A percentile compares a stretch with the other conserved stretches of the same genome.
These are phyloP conservation scores for Plenodomus lindquistii DNA, from an alignment of 2,329 filamentous ascomycete species.

Conservation along the genomic window DNA sequence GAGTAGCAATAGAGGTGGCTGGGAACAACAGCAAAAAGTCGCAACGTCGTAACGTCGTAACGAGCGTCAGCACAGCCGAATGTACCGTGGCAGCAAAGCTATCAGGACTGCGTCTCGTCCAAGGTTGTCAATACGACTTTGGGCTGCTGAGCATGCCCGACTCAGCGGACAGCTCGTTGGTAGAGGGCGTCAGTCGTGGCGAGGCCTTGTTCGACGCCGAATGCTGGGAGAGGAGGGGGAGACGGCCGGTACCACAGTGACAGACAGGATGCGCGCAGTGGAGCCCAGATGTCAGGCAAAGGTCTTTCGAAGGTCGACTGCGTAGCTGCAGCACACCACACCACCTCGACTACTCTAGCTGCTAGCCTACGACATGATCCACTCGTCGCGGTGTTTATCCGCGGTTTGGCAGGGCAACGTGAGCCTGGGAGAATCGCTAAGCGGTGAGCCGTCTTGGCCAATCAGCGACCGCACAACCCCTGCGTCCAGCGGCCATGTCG, in stretches of 20 bases:
- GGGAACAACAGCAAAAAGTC: conserved; percentile 15
- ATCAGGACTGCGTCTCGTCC: conserved; percentile 23
- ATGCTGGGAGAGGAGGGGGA: conserved; percentile 1
- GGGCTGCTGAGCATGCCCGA: conserved; percentile 35
- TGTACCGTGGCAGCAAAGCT: conserved; percentile 10
- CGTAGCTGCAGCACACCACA: conserved; percentile 22
- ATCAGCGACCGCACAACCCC: conserved; percentile 15
- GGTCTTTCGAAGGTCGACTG: conserved; percentile 15
- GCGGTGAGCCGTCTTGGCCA: conserved; percentile 24
- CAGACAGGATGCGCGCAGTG: conserved; percentile 7
- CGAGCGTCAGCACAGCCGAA: conserved; percentile 22
- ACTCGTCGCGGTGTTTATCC: conserved; percentile 21
- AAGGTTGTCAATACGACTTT: conserved; percentile 21
- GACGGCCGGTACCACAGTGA: conserved; percentile 6
- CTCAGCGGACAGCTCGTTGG: conserved; percentile 36
- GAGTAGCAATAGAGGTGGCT: conserved; percentile 4
- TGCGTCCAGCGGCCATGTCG: conserved; percentile 17
- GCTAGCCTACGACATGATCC: conserved; percentile 25
- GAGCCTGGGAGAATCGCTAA: conserved; percentile 18
- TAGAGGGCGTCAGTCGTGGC: conserved; percentile 29
- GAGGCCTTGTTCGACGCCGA: conserved; percentile 19
- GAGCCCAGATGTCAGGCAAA: conserved; percentile 17
- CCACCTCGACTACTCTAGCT: no score
- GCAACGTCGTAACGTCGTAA: conserved; percentile 43
- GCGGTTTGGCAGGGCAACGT: conserved; percentile 29